Evolutionary conservation across 495 filamentous ascomycete genomes (phyloP), one percentile per base, ranked within the genome.

Genomic region (Hyaloscypha variabilis): DNA sequence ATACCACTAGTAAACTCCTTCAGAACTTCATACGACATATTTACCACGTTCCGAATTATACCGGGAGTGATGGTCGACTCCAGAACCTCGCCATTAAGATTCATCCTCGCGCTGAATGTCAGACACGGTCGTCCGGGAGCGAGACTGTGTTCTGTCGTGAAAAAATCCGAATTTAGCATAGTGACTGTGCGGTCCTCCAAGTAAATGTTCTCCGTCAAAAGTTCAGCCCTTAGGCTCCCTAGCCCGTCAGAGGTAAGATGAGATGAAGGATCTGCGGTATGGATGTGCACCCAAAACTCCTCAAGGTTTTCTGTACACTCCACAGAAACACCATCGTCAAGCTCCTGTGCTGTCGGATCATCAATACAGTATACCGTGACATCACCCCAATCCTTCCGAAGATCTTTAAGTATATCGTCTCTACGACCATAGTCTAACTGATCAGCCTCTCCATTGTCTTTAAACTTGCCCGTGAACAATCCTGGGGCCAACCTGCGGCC

Each of bases 221-320:
- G 76, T 34, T 86, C 81, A 0, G 94, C 93, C 68, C 88, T 83
- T 66, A 85, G 77, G 23, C 88, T 86, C 19, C 91, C 73, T 13
- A 77, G 71, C 54, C 86, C 78, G 21, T 87, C 79, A 14, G 82
- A 83, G 1, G 72, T 52, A 60, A 98, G 81, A 68, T 90, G 90
- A n/a, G 95, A 91, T 4, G 93, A 90, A 2, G 94, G 96, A 71
- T 98, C 95, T n/a, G 96, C 95, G 39, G 96, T 81, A 72, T 99
- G 95, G 13, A 96, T 75, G 71, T 91, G 93, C 31, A 98, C 78
- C 96, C 96, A 98, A 69, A 85, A 90, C 19, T 89, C 84, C 4
- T 81, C 81, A 1, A 78, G 73, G 17, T 78, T 76, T 0, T 80
- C 77, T 2, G 90, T 81, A 11, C 75, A 76, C 72, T 95, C 91